Evolutionary conservation across 78 protist species (phyloP).

Genomic region (Ministeria vibrans): DNA sequence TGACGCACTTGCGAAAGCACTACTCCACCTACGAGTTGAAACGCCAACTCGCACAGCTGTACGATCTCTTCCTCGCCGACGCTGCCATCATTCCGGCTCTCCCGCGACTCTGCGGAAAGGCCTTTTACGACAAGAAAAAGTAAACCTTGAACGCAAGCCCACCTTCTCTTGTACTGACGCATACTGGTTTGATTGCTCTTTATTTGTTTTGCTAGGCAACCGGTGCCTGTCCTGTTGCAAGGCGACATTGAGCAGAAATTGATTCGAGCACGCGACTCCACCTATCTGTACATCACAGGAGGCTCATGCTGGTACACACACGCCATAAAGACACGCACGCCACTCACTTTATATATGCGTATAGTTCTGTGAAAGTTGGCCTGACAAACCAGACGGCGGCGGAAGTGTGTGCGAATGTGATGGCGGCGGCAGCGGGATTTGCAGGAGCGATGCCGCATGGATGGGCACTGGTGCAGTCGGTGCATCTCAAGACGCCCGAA

Average conservation of each 20-base stretch:
- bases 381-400: neutral
- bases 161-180: neutral
- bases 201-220: neutral
- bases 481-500: slow-evolving; percentile 18
- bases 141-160: neutral
- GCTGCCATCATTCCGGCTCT: slow-evolving; percentile 26
- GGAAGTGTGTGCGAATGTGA: neutral
- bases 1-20: too few species aligned
- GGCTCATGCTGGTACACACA: neutral
- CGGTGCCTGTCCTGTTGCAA: slow-evolving; percentile 7
- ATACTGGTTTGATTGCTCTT: neutral
- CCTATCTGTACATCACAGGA: neutral
- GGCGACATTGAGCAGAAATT: neutral
- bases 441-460: neutral
- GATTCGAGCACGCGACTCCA: neutral
- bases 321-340: too few species aligned
- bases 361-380: neutral
- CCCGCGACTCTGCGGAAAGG: slow-evolving; percentile 27
- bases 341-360: neutral
- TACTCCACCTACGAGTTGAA: slow-evolving; percentile 28
- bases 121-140: slow-evolving; percentile 21
- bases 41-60: slow-evolving; percentile 28
- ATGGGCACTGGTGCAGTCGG: slow-evolving; percentile 1
- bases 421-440: neutral
- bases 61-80: slow-evolving; percentile 56